Conservation (phyloP, 352 stramenopile species). For the Phytopythium litorale region DNA sequence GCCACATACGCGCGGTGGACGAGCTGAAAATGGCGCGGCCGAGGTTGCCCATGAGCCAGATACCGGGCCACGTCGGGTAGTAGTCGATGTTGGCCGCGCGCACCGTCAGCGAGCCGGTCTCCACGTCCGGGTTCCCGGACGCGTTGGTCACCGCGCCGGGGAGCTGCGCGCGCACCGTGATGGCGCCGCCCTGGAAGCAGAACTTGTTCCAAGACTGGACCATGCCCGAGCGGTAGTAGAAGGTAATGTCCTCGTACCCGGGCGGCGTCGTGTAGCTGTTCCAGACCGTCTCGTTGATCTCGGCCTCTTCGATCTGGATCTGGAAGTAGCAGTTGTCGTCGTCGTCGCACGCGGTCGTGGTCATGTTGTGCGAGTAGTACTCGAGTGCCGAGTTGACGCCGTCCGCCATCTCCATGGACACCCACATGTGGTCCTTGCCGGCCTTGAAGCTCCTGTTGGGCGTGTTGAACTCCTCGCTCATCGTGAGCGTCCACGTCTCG, state of each 20-base stretch:
- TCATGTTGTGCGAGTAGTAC: constrained; percentile 62
- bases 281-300: constrained; percentile 29
- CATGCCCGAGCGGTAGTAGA: constrained; percentile 43
- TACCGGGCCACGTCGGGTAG: constrained; percentile 6
- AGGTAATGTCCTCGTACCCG: constrained; percentile 38
- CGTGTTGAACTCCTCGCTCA: constrained; percentile 42
- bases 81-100: constrained; percentile 17
- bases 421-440: constrained; percentile 93
- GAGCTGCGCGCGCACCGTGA: constrained; percentile 82
- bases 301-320: constrained; percentile 35
- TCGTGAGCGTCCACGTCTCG: constrained; percentile 52
- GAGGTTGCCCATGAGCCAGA: too few relatives aligned
- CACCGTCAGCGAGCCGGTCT: constrained; percentile 19
- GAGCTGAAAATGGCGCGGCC: constrained; percentile 57
- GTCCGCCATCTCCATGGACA: constrained; percentile 63
- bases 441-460: constrained; percentile 81
- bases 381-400: constrained; percentile 68
- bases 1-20: constrained; percentile 90
- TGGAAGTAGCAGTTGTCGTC: constrained; percentile 40
- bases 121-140: constrained; percentile 30
- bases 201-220: constrained; percentile 75
- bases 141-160: constrained; percentile 61
- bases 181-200: constrained; percentile 44
- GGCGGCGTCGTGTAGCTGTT: constrained; percentile 49
- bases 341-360: constrained; percentile 35